Evolutionary conservation across 768 basidiomycete genomes (phyloP).

Genomic region (Kwoniella mangroviensis): DNA sequence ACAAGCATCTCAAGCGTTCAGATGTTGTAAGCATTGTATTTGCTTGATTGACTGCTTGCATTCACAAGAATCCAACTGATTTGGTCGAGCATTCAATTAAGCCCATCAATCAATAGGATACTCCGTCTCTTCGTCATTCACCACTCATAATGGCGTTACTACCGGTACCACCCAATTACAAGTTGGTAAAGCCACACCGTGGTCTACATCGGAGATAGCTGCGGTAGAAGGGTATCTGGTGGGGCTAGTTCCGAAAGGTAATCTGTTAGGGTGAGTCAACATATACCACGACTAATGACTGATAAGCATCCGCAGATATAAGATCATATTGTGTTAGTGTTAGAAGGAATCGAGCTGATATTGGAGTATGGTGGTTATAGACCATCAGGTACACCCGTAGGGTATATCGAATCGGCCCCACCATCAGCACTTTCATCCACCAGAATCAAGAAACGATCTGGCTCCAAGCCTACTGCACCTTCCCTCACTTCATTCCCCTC

Average conservation of each 20-base stretch:
- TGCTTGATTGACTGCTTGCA: too few species aligned
- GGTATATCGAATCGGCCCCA: background rate
- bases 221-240: conserved; percentile 14
- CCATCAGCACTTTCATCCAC: background rate
- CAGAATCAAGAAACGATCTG: background rate
- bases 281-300: too few species aligned
- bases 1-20: conserved; percentile 12
- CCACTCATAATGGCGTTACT: conserved; percentile 13
- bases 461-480: background rate
- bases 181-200: conserved; percentile 19
- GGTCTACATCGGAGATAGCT: conserved; percentile 5
- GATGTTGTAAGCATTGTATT: background rate
- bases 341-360: background rate
- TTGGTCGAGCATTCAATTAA: background rate
- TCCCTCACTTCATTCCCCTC: conserved; percentile 1
- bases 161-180: conserved; percentile 6
- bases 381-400: conserved; percentile 11
- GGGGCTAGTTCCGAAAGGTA: background rate
- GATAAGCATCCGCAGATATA: too few species aligned
- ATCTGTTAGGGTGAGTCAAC: background rate
- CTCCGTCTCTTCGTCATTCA: conserved; percentile 10
- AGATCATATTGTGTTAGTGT: too few species aligned
- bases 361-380: background rate
- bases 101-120: conserved; percentile 14
- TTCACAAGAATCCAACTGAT: too few species aligned